Evolutionary conservation across 371 early-diverging fungal species (phyloP), one percentile per base, ranked within the genome.

Genomic region (Mortierella sp.): DNA sequence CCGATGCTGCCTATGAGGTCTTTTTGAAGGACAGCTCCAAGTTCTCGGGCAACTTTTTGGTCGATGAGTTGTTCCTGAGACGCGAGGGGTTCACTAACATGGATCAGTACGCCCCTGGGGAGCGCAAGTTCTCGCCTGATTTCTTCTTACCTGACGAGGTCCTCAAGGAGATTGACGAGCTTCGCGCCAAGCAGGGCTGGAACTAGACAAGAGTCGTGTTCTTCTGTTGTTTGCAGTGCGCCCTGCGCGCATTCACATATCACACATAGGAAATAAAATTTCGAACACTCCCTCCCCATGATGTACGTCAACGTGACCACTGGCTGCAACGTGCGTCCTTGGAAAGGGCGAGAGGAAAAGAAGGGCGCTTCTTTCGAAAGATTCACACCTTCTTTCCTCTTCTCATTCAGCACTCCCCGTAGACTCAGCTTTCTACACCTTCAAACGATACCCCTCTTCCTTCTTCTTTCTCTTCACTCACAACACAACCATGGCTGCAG

Each of bases 1-100:
- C 96, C 5, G 97, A 96, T 86, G 95, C 96, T 0, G 97, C 97
- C 21, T 89, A 92, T 71, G 72, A 89, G 69, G 88, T 96, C 24
- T 88, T 94, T 19, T 77, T 74, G 72, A 92, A 94, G 87, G 86
- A 90, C 46, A 73, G 89, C 46, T 69, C 77, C 55, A 74, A 70
- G 44, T 96, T 90, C 85, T 92, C 92, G 74, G 96, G 96, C 74
- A 90, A 96, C 76, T 95, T 96, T 80, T 90, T 88, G 71, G 90
- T 96, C 26, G 96, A 96, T 82, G 96, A 96, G 83, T 78, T 91
- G 59, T 82, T 96, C 43, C 86, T 96, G 80, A 88, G 95, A 75
- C 83, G 89, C 72, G 83, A 90, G 55, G 96, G 96, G 34, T 89
- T 93, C 53, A 92, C 90, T 0, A 88, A 95, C 83, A 92, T 95